Percentiles rank a stretch among this genome's conserved stretches.
Conservation (phyloP, 1,284 basidiomycete species). For the Xanthoconium separans region DNA sequence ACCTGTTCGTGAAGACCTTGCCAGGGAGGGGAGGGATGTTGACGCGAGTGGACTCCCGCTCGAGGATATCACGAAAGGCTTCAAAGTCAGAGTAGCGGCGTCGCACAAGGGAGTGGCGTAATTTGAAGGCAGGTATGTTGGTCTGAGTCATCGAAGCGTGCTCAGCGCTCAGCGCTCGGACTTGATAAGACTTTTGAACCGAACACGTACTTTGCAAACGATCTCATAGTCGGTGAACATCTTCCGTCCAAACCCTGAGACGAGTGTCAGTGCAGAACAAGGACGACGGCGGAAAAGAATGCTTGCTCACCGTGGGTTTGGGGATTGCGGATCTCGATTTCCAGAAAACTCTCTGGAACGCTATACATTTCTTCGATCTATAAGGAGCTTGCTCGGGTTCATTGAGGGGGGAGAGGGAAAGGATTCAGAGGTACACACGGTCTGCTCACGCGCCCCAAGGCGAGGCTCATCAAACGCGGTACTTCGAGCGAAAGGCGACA, state of each 20-base stretch:
- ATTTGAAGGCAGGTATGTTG: slow-evolving; percentile 98
- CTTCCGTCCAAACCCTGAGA: slow-evolving; percentile 88
- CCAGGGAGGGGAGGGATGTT: slow-evolving; percentile 97
- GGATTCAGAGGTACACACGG: slow-evolving; percentile 50
- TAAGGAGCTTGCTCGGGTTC: slow-evolving; percentile 35
- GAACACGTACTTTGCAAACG: slow-evolving; percentile 78
- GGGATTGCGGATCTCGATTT: slow-evolving; percentile 97
- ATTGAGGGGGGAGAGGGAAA: slow-evolving; percentile 23
- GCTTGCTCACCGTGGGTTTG: slow-evolving; percentile 85
- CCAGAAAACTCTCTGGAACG: slow-evolving; percentile 94
- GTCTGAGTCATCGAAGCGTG: slow-evolving; percentile 53
- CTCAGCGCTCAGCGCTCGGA: not conserved
- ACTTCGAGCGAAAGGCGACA: slow-evolving; percentile 79
- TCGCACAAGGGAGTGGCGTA: slow-evolving; percentile 92
- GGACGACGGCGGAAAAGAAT: not conserved
- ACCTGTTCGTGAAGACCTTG: slow-evolving; percentile 95
- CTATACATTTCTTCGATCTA: slow-evolving; percentile 99
- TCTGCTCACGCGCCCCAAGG: slow-evolving; percentile 73
- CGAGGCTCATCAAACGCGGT: slow-evolving; percentile 73
- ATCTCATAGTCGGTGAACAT: slow-evolving; percentile 99
- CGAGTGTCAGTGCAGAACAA: slow-evolving; percentile 1
- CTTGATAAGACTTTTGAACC: not conserved
- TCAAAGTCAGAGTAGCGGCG: slow-evolving; percentile 99
- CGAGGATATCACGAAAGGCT: slow-evolving; percentile 97
- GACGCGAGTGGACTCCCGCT: slow-evolving; percentile 94